Evolutionary conservation across 2,329 filamentous ascomycete species (phyloP).

Genomic region (Corniculantispora saksenae): DNA sequence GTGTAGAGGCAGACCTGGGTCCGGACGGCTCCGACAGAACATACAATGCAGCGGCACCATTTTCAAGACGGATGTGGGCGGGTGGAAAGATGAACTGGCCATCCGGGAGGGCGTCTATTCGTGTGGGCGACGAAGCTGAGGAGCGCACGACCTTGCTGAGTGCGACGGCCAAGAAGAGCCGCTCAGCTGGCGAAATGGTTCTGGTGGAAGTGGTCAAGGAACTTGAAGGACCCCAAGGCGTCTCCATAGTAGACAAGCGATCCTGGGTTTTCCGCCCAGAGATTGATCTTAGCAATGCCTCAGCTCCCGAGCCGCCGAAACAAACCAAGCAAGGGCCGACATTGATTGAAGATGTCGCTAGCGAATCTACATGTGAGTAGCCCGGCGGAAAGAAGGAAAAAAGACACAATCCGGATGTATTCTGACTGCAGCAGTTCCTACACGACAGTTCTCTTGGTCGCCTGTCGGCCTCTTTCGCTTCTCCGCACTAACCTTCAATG

Average conservation of each 20-base stretch:
- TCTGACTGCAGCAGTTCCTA: neutral
- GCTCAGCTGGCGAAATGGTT: constrained; percentile 61
- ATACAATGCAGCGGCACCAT: constrained; percentile 60
- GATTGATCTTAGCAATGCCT: constrained; percentile 26
- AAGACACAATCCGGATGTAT: neutral
- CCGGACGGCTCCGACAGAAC: constrained; percentile 61
- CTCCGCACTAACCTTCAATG: constrained; percentile 83
- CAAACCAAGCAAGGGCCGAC: constrained; percentile 21
- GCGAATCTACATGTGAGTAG: constrained; percentile 22
- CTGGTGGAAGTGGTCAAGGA: constrained; percentile 65
- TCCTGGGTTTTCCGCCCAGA: constrained; percentile 49
- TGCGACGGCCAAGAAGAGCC: constrained; percentile 56
- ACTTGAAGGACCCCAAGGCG: constrained; percentile 51
- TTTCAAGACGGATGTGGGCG: constrained; percentile 68
- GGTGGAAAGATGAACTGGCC: constrained; percentile 60
- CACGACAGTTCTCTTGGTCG: constrained; percentile 43
- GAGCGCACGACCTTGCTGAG: constrained; percentile 58
- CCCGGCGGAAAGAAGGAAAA: neutral
- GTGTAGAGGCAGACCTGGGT: constrained; percentile 56
- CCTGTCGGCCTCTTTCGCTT: constrained; percentile 70
- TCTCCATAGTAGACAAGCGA: constrained; percentile 57
- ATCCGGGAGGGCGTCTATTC: constrained; percentile 33
- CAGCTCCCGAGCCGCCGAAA: constrained; percentile 15
- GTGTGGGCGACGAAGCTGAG: constrained; percentile 55
- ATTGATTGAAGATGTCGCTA: constrained; percentile 22